Conservation (phyloP, 768 basidiomycete species). For the Hygrophoropsis aurantiaca region DNA sequence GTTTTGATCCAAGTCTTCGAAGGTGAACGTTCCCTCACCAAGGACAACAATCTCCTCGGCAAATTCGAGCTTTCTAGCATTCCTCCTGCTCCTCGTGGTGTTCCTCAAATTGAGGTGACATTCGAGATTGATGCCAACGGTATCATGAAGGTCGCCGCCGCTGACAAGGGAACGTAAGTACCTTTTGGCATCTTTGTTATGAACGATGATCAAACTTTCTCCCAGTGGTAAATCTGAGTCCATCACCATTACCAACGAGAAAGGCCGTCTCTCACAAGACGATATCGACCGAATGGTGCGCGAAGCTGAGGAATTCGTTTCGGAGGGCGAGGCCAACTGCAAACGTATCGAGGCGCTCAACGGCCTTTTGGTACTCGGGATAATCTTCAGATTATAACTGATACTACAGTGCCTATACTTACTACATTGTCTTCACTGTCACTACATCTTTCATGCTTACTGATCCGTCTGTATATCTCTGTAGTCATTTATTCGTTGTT, state of each 20-base stretch:
- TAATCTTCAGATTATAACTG: too few species aligned
- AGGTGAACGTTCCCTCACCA: slow-evolving; percentile 95
- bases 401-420: too few species aligned
- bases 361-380: slow-evolving; percentile 55
- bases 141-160: slow-evolving; percentile 91
- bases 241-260: slow-evolving; percentile 95
- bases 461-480: too few species aligned
- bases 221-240: slow-evolving; percentile 80
- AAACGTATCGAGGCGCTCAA: slow-evolving; percentile 85
- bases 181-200: neutral
- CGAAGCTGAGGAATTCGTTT: slow-evolving; percentile 89
- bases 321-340: slow-evolving; percentile 75
- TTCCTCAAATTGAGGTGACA: slow-evolving; percentile 95
- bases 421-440: too few species aligned
- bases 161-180: slow-evolving; percentile 92
- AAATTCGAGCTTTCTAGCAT: slow-evolving; percentile 94
- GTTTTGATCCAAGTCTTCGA: slow-evolving; percentile 97
- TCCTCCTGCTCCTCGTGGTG: slow-evolving; percentile 93
- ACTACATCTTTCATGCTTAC: too few species aligned
- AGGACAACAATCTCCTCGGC: slow-evolving; percentile 98
- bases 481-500: too few species aligned
- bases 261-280: slow-evolving; percentile 85
- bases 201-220: neutral
- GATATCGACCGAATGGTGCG: slow-evolving; percentile 96
- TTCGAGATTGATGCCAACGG: slow-evolving; percentile 96